Evolutionary conservation across 2,329 filamentous ascomycete species (phyloP), one percentile per base, ranked within the genome.

Genomic region (Colletotrichum acutatum): DNA sequence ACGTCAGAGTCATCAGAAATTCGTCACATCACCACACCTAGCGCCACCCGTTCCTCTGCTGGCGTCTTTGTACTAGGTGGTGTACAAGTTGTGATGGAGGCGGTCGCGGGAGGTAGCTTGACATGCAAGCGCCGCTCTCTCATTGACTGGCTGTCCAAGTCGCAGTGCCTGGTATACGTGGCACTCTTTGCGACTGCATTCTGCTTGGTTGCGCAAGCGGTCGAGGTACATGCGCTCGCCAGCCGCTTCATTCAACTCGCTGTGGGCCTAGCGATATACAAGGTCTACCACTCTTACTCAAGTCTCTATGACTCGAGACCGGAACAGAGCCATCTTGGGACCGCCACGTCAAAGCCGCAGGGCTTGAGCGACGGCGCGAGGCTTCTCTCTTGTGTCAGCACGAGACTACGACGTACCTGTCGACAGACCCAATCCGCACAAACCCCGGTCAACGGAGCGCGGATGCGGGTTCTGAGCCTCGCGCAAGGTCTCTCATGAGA

Each of bases 241-340:
- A 9, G 42, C 46, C 32, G 54, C 24, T 19, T 72, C 30, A 14
- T 53, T 42, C 66, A 69, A 46, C 12, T 69, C 59, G 59, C 46
- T 11, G 16, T 72, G 60, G 69, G 69, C 59, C 46, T 54, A 34
- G 49, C 49, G 22, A 52, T 70, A 11, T 70, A 57, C 22, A 30
- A 61, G 11, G 66, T 61, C 54, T 52, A 61, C 37, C 37, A 59
- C 49, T 60, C 19, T 19, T 34, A 16, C 66, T 66, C 67, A 9
- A 61, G 70, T 64, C 60, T 65, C 24, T n/a, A 61, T 60, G 70
- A 62, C 70, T 66, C 24, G 70, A 65, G 66, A 70, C 70, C 66
- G 54, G 66, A 72, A 72, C 70, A 72, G 70, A 72, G 70, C 61
- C 66, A 49, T 70, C 66, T 72, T 67, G 65, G 60, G 60, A 60